Evolutionary conservation across 2,329 filamentous ascomycete genomes (phyloP).

Genomic region (Rasamsonia emersonii): DNA sequence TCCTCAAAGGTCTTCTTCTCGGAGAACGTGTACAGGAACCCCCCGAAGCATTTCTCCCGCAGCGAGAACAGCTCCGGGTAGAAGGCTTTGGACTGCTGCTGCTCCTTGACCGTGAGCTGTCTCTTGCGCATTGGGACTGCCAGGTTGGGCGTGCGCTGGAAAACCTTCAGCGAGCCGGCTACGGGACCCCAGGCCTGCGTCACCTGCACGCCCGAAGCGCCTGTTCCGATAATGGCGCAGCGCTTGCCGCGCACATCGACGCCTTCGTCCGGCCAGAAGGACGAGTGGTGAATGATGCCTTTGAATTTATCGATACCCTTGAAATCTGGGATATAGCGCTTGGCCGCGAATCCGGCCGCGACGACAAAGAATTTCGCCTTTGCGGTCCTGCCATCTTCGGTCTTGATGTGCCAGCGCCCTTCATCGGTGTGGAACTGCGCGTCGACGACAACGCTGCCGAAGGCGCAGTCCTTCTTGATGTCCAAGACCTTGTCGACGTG

Average conservation of each 20-base stretch:
- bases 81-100: slow-evolving; percentile 37
- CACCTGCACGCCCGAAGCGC: slow-evolving; percentile 48
- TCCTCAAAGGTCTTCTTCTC: slow-evolving; percentile 51
- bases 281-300: slow-evolving; percentile 47
- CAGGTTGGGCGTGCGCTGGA: slow-evolving; percentile 59
- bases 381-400: slow-evolving; percentile 31
- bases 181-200: slow-evolving; percentile 51
- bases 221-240: slow-evolving; percentile 48
- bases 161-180: slow-evolving; percentile 49
- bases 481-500: slow-evolving; percentile 38
- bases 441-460: slow-evolving; percentile 34
- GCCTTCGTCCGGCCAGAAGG: slow-evolving; percentile 44
- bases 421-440: slow-evolving; percentile 32
- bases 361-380: slow-evolving; percentile 39
- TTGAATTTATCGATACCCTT: slow-evolving; percentile 36
- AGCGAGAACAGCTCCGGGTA: slow-evolving; percentile 46
- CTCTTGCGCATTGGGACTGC: slow-evolving; percentile 53
- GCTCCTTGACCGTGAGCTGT: slow-evolving; percentile 41
- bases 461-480: slow-evolving; percentile 38
- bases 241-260: slow-evolving; percentile 41
- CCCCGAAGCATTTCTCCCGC: slow-evolving; percentile 47
- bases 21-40: slow-evolving; percentile 50
- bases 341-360: slow-evolving; percentile 40
- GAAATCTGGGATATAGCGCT: slow-evolving; percentile 35
- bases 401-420: slow-evolving; percentile 37